Evolutionary conservation across 2,329 filamentous ascomycete genomes (phyloP), one percentile per base, ranked within the genome.

Genomic region (Dryadomyces sulphureus): DNA sequence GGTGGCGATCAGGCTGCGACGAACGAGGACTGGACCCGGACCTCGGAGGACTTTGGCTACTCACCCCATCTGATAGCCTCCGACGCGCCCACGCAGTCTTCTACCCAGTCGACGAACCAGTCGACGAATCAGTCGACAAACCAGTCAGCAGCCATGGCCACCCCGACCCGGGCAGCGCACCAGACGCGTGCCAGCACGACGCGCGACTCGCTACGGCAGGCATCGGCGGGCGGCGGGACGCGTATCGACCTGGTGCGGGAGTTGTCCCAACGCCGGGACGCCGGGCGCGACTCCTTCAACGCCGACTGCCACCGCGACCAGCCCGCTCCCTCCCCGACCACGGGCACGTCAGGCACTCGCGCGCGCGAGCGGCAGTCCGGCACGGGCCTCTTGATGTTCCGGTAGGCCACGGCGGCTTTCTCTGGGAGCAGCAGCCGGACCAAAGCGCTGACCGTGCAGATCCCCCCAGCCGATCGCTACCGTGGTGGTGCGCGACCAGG

Each of bases 381-480:
- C 4, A 5, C 27, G 27, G 27, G 27, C 27, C 9, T 9, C 4
- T 14, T 32, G 4, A 32, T 32, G 27, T 32, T 32, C 27, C 27
- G 27, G 4, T 8, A 7, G n/a, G n/a, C n/a, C n/a, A n/a, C n/a
- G n/a, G n/a, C n/a, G n/a, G n/a, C n/a, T n/a, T n/a, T n/a, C n/a
- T n/a, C n/a, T n/a, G n/a, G n/a, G n/a, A n/a, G n/a, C n/a, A n/a
- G n/a, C n/a, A n/a, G n/a, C n/a, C n/a, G n/a, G n/a, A n/a, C n/a
- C n/a, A n/a, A n/a, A n/a, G 35, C 16, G 14, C 45, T 30, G 20
- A 12, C n/a, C 5, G n/a, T 25, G 2, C 38, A 51, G 54, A 12
- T n/a, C 34, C 4, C 51, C 53, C 0, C 40, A 48, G 22, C 17
- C 43, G 4, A 48, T 54, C 2, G 51, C 52, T 2, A 50, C 50